These are phyloP conservation scores for Fragosphaeria purpurea DNA, from an alignment of 2,329 filamentous ascomycete species.

Conservation along the genomic window DNA sequence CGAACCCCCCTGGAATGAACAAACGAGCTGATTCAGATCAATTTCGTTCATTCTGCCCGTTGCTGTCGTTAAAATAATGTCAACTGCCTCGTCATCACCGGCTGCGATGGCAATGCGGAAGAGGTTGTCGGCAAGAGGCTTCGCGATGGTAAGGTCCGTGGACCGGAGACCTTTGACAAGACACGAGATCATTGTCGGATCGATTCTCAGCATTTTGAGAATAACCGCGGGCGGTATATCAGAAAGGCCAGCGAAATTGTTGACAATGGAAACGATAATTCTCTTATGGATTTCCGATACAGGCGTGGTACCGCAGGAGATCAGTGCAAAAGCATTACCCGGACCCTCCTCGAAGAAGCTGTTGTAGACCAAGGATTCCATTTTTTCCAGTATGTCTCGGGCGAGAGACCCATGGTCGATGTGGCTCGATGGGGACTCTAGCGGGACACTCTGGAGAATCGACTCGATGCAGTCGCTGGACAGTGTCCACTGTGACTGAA, in stretches of 20 bases:
- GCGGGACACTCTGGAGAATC: not conserved
- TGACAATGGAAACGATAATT: slow-evolving; percentile 1
- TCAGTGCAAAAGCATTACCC: not conserved
- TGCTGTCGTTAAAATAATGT: not conserved
- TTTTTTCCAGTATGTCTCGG: not conserved
- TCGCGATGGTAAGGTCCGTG: not conserved
- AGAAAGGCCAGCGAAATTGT: slow-evolving; percentile 3
- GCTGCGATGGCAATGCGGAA: slow-evolving; percentile 1
- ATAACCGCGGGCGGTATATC: not conserved
- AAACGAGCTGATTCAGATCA: not conserved
- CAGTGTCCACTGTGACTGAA: not conserved
- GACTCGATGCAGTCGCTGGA: not conserved
- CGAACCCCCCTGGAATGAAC: not conserved
- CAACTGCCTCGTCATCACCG: not conserved
- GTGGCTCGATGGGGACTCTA: not conserved
- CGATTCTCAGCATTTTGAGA: not conserved
- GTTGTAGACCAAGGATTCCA: not conserved
- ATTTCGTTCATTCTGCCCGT: not conserved
- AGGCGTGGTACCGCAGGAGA: not conserved
- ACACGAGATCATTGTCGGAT: not conserved
- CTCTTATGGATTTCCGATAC: not conserved
- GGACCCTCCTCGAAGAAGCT: not conserved
- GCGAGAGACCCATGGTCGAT: not conserved
- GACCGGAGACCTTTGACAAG: not conserved
- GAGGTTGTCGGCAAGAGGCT: slow-evolving; percentile 3